These are phyloP conservation scores for Postia placenta DNA, from an alignment of 768 basidiomycete species.

Conservation along the genomic window DNA sequence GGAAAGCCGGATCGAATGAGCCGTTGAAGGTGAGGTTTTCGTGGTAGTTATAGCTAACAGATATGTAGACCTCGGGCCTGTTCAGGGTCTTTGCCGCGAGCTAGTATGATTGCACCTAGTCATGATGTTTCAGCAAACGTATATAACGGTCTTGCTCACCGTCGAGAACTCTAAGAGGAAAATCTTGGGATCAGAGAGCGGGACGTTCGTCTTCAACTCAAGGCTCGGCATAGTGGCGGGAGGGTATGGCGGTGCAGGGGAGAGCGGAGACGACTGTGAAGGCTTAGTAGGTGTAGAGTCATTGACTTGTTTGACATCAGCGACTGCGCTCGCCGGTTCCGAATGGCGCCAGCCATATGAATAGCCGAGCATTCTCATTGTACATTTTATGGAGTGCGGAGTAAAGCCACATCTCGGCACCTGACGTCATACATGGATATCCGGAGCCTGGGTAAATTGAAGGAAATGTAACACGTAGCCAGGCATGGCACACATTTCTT, in stretches of 20 bases:
- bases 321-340: too few relatives aligned
- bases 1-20: constrained; percentile 60
- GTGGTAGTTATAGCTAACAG: constrained; percentile 49
- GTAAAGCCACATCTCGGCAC: too few relatives aligned
- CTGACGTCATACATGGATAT: too few relatives aligned
- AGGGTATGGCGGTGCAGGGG: background rate
- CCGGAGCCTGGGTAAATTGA: too few relatives aligned
- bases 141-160: constrained; percentile 31
- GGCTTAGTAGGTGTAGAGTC: too few relatives aligned
- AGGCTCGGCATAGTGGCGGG: constrained; percentile 30
- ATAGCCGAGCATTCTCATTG: too few relatives aligned
- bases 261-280: background rate
- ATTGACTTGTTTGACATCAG: too few relatives aligned
- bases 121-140: background rate
- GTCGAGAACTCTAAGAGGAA: constrained; percentile 50
- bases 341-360: too few relatives aligned
- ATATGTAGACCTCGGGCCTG: constrained; percentile 52
- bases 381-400: too few relatives aligned
- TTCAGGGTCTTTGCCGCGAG: constrained; percentile 44
- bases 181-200: constrained; percentile 28
- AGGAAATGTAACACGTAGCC: too few relatives aligned
- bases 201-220: constrained; percentile 34
- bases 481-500: too few relatives aligned
- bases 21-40: constrained; percentile 57
- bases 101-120: constrained; percentile 31